phyloP scores from a whole-genome alignment of 2,329 filamentous ascomycete species.

The Aspergillus melleus region DNA sequence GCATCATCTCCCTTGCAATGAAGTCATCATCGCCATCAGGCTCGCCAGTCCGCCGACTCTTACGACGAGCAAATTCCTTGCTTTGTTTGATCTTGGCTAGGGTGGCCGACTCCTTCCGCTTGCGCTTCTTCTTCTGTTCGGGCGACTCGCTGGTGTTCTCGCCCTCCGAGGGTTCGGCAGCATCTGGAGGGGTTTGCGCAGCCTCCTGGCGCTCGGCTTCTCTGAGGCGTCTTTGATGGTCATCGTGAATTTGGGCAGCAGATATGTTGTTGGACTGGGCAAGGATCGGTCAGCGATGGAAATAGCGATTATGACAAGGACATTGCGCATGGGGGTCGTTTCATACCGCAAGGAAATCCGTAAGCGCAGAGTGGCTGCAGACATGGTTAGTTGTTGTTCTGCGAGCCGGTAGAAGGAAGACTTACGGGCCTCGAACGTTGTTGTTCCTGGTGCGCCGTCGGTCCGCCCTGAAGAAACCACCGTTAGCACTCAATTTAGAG shows the following conservation, averaged over 20 bases:
- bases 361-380: constrained; percentile 62
- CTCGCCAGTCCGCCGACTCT: constrained; percentile 43
- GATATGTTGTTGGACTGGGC: constrained; percentile 64
- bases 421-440: constrained; percentile 48
- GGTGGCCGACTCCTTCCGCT: constrained; percentile 52
- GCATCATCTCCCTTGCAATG: constrained; percentile 53
- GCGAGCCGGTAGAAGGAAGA: constrained; percentile 10
- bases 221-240: constrained; percentile 56
- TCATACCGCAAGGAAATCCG: constrained; percentile 65
- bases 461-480: constrained; percentile 22
- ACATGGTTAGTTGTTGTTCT: constrained; percentile 14
- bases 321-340: neutral
- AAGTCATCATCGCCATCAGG: constrained; percentile 49
- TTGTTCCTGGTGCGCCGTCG: constrained; percentile 34
- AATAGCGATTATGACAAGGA: neutral
- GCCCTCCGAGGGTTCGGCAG: constrained; percentile 25
- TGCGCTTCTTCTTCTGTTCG: constrained; percentile 55
- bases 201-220: constrained; percentile 47
- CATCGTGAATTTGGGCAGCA: constrained; percentile 61
- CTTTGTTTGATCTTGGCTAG: constrained; percentile 49
- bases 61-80: constrained; percentile 51
- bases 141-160: constrained; percentile 43
- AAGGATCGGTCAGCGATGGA: constrained; percentile 1
- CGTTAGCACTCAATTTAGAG: neutral
- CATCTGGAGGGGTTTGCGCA: constrained; percentile 28